These are phyloP conservation scores for Zhuliangozyma parablackwelliae DNA, from an alignment of 1,139 yeast genomes.

Conservation along the genomic window DNA sequence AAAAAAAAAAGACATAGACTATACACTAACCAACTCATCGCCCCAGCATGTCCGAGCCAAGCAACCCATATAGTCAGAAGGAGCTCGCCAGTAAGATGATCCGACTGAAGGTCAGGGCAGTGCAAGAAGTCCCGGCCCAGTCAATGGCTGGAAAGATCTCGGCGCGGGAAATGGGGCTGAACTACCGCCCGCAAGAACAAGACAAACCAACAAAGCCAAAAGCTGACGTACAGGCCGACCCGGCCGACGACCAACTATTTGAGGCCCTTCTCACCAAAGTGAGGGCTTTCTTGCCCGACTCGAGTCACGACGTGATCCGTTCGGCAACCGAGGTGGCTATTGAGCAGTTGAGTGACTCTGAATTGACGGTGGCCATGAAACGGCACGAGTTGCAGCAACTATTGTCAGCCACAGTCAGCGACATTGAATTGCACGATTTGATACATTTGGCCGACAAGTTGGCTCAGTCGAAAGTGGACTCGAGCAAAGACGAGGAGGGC, in stretches of 20 bases:
- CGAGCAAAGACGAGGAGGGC: conserved; percentile 14
- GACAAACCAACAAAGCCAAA: conserved; percentile 1
- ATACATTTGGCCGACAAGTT: conserved; percentile 49
- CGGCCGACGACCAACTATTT: conserved; percentile 18
- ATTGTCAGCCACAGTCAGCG: conserved; percentile 42
- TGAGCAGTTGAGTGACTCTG: conserved; percentile 53
- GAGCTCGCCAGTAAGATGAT: conserved; percentile 60
- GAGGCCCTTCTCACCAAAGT: conserved; percentile 28
- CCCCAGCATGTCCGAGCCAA: conserved; percentile 23
- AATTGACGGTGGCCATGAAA: conserved; percentile 18
- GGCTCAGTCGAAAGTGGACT: conserved; percentile 46
- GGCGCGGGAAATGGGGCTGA: conserved; percentile 65
- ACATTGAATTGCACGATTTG: conserved; percentile 50
- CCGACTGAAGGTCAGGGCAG: conserved; percentile 36
- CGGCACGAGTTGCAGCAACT: conserved; percentile 37
- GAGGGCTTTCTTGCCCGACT: conserved; percentile 28
- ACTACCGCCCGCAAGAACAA: conserved; percentile 4
- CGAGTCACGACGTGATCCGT: conserved; percentile 40
- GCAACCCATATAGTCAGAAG: too few species aligned
- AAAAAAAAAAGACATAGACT: background rate
- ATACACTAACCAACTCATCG: background rate
- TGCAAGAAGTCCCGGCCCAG: conserved; percentile 48
- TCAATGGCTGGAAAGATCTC: conserved; percentile 66
- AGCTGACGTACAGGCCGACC: background rate
- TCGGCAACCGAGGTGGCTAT: conserved; percentile 67